Evolutionary conservation across 208 protist species (phyloP).

Genomic region (Leishmania braziliensis): DNA sequence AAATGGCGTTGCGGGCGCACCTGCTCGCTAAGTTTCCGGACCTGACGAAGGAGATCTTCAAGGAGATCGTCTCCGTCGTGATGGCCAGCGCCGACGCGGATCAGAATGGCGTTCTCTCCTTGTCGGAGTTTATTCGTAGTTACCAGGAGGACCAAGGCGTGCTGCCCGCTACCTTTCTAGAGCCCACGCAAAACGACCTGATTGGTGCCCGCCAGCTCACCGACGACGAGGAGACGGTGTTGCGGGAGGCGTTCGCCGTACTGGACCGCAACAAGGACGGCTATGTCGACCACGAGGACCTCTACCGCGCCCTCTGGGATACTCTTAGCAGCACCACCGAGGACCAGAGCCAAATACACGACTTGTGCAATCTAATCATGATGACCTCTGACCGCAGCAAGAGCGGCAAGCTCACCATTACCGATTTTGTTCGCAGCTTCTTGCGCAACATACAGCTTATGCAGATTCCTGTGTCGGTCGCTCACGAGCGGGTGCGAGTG

Average conservation of each 20-base stretch:
- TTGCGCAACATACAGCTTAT: slow-evolving; percentile 56
- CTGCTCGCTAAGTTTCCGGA: slow-evolving; percentile 66
- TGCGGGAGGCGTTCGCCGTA: slow-evolving; percentile 71
- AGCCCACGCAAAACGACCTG: slow-evolving; percentile 11
- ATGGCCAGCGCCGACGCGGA: slow-evolving; percentile 77
- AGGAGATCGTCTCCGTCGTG: slow-evolving; percentile 75
- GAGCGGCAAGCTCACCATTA: slow-evolving; percentile 48
- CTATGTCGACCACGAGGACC: slow-evolving; percentile 60
- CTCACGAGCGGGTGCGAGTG: slow-evolving; percentile 55
- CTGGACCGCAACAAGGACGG: slow-evolving; percentile 83
- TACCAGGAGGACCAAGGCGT: slow-evolving; percentile 90
- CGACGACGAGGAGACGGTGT: slow-evolving; percentile 60
- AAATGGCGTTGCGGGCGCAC: slow-evolving; percentile 50
- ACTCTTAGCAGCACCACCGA: slow-evolving; percentile 37
- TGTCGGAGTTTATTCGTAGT: slow-evolving; percentile 87
- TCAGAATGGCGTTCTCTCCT: slow-evolving; percentile 64
- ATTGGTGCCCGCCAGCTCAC: slow-evolving; percentile 45
- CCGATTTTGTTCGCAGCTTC: slow-evolving; percentile 69
- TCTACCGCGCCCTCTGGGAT: slow-evolving; percentile 74
- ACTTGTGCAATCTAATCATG: slow-evolving; percentile 82
- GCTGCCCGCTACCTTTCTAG: slow-evolving; percentile 78
- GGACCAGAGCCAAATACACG: slow-evolving; percentile 67
- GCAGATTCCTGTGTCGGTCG: slow-evolving; percentile 55
- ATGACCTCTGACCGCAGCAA: slow-evolving; percentile 62
- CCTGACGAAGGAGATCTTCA: slow-evolving; percentile 59